Base-by-base conservation (phyloP, 805 yeast genomes). In the Saccharomycopsis fermentans region DNA sequence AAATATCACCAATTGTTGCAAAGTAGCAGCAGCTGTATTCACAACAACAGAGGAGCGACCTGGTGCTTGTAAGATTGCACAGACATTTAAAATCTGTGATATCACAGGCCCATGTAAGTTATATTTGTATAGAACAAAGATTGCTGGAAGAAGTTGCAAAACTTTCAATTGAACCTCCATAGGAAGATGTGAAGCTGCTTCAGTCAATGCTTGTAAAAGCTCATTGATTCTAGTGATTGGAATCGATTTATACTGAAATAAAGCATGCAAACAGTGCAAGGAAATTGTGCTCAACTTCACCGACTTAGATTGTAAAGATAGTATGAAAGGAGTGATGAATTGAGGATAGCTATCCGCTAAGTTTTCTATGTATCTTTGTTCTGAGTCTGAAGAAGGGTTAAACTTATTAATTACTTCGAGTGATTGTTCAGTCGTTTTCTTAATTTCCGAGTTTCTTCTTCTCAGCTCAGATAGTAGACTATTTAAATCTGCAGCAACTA, bases 11-110 rank as follows among this genome's bases (percentile, higher is more conserved):
- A 94, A 72, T 68, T 94, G 98, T 62, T 90, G 95, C 52, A 90
- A 77, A 2, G 98, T 90, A 1, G 98, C 99, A 55, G 89, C 83
- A 0, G 98, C 97, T 0, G 98, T 88, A 65, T 90, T 91, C 14
- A 82, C 77, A 4, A 94, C 96, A 64, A 88, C 87, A 0, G 86
- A 81, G 4, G 84, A 79, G 64, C 87, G 86, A 61, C 82, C 86
- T 14, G 82, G 77, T 14, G 81, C 73, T 58, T 88, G 90, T 55
- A 94, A 75, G 36, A 82, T 78, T 0, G 94, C 79, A 67, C 96
- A 88, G 1, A 92, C 81, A 24, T 75, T 73, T 21, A 92, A 71
- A 12, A 89, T 70, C 61, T 80, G 80, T 6, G 83, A 74, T 37
- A 90, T 74, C 16, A 80, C 68, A 0, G 73, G 77, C 17, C 83